Evolutionary conservation across 768 basidiomycete species (phyloP), one percentile per base, ranked within the genome.

Genomic region (Amanita brunnescens): DNA sequence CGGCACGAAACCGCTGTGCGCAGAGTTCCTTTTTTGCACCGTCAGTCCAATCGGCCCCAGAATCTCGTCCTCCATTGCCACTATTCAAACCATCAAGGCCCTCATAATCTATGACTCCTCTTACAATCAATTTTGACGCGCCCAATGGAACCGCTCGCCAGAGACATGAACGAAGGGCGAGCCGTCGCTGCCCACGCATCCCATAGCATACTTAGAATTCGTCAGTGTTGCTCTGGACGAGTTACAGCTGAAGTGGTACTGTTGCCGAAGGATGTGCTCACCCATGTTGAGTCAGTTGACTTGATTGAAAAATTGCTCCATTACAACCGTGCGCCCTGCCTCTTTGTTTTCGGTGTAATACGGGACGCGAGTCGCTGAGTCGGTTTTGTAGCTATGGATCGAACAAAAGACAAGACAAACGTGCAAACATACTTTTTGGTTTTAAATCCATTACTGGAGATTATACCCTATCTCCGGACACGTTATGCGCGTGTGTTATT

Each of bases 241-340:
- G 59, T 72, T 95, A 1, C 87, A 93, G 57, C 70, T 98, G 40
- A 94, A 91, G 67, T 73, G 95, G 50, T 97, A 98, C 62, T 98
- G 95, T 69, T 97, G 95, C 68, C 78, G 94, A 40, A 80, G 95
- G 43, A 97, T 97, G 95, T 98, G 5, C 72, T 98, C 50, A 97
- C 94, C 0, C 95, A 98, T 65, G 95, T 97, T n/a, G n/a, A n/a
- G n/a, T n/a, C n/a, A n/a, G n/a, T n/a, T 52, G 95, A 97, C 69
- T 76, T 97, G 56, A 97, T 97, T 58, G 95, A 97, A 70, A 97
- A 98, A 69, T 77, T 97, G 13, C 73, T 97, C 20, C 91, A 95
- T 61, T 98, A 94, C 67, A 95, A 94, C 67, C 92, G 93, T 96
- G 47, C 59, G 87, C 73, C 14, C 7, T 38, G 10, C n/a, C n/a